Percentiles rank a stretch among this genome's conserved stretches.
Conservation (phyloP, 2,329 filamentous ascomycete genomes). For the Huntiella abstrusa region DNA sequence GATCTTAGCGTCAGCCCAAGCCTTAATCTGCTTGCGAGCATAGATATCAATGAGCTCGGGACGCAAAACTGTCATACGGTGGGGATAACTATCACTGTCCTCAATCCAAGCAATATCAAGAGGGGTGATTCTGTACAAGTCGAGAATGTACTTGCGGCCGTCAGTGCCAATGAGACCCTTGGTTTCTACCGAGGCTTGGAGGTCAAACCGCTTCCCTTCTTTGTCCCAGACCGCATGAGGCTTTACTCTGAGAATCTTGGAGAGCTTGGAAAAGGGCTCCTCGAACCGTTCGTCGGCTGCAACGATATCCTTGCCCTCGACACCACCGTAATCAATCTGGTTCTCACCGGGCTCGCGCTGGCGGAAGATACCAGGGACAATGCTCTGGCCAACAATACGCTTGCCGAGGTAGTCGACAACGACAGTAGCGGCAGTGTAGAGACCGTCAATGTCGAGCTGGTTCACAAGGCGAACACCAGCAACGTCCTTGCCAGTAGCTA, state of each 20-base stretch:
- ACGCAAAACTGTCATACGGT: constrained; percentile 87
- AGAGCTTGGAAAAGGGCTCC: constrained; percentile 72
- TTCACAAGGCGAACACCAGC: constrained; percentile 88
- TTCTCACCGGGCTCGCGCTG: constrained; percentile 94
- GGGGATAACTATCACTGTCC: constrained; percentile 49
- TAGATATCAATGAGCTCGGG: constrained; percentile 79
- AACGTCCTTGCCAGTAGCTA: constrained; percentile 93
- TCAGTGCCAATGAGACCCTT: constrained; percentile 96
- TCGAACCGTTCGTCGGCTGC: constrained; percentile 77
- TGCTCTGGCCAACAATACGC: constrained; percentile 91
- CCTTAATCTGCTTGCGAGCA: constrained; percentile 67
- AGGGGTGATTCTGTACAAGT: constrained; percentile 86
- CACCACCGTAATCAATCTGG: constrained; percentile 96
- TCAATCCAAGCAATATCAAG: constrained; percentile 85
- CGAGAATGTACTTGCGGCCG: constrained; percentile 90
- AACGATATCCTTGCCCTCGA: constrained; percentile 90
- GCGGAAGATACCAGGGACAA: constrained; percentile 97
- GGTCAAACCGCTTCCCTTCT: constrained; percentile 70
- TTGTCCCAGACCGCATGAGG: constrained; percentile 97
- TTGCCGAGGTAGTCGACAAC: constrained; percentile 95
- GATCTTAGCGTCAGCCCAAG: constrained; percentile 60
- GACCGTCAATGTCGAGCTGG: constrained; percentile 82
- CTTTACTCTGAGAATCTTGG: constrained; percentile 79
- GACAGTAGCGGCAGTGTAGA: constrained; percentile 90
- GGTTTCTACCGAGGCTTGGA: constrained; percentile 92